phyloP scores from a whole-genome alignment of 116 monocot species.

The Papilionanthe hybrid region DNA sequence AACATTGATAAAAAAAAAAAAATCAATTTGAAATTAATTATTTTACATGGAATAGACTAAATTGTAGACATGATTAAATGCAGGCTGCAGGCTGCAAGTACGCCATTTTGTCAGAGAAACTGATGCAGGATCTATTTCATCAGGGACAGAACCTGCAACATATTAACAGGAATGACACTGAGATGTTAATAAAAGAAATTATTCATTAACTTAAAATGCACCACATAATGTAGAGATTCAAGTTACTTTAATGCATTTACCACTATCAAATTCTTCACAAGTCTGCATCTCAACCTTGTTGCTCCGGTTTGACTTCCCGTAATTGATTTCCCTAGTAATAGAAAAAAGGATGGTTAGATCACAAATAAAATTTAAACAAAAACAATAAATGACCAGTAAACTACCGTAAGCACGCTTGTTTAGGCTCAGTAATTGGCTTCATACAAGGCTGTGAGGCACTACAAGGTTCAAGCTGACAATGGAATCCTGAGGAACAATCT shows the following conservation, averaged over 20 bases:
- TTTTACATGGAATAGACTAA: not conserved
- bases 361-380: not conserved
- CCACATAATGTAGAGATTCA: constrained; percentile 7
- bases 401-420: constrained; percentile 31
- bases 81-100: constrained; percentile 23
- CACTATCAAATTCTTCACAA: constrained; percentile 7
- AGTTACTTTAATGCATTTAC: not conserved
- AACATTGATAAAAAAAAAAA: not conserved
- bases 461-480: constrained; percentile 17
- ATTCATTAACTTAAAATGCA: constrained; percentile 10
- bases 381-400: constrained; percentile 2
- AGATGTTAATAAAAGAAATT: not conserved
- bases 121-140: constrained; percentile 24
- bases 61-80: constrained; percentile 36
- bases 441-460: constrained; percentile 26
- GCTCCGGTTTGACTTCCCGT: constrained; percentile 10
- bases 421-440: constrained; percentile 17
- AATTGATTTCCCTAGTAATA: constrained; percentile 12
- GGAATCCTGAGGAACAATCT: not conserved
- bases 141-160: constrained; percentile 9
- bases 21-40: constrained; percentile 2
- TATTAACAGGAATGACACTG: not conserved
- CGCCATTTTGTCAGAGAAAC: constrained; percentile 58
- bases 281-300: constrained; percentile 9
- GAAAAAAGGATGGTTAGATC: constrained; percentile 6